A percentile compares a stretch with the other conserved stretches of the same genome.
These are phyloP conservation scores for Ceratocystis diversiconidia DNA, from an alignment of 2,329 filamentous ascomycete genomes.

Conservation along the genomic window DNA sequence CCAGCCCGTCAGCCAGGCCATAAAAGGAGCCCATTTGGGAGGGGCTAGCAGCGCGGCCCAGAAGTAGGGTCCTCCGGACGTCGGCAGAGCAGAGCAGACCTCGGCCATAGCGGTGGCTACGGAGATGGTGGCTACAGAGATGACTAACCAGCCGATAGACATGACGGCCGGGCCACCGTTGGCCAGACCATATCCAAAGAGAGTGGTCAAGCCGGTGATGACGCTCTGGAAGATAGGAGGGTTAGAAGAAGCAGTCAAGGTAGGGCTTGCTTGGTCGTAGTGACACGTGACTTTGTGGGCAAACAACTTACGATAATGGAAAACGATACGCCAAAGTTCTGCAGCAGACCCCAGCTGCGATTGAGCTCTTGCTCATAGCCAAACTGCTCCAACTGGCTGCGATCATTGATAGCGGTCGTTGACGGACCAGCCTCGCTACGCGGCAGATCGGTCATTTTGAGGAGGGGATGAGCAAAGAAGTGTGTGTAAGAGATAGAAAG, in stretches of 20 bases:
- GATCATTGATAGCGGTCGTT: slow-evolving; percentile 29
- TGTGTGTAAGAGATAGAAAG: background rate
- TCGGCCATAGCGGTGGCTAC: slow-evolving; percentile 40
- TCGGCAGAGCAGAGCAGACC: slow-evolving; percentile 45
- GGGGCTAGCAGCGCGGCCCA: slow-evolving; percentile 45
- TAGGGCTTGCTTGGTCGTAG: background rate
- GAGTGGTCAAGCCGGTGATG: slow-evolving; percentile 44
- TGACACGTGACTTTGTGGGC: background rate
- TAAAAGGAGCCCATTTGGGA: slow-evolving; percentile 18
- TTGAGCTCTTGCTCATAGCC: slow-evolving; percentile 38
- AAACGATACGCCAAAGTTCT: slow-evolving; percentile 49
- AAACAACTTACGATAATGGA: slow-evolving; percentile 39
- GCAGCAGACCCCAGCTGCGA: slow-evolving; percentile 42
- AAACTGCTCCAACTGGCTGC: slow-evolving; percentile 34
- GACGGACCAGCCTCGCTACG: slow-evolving; percentile 12
- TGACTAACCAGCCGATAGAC: slow-evolving; percentile 40
- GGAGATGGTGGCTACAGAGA: slow-evolving; percentile 34
- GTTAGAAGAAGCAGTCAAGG: background rate
- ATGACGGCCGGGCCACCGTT: slow-evolving; percentile 43
- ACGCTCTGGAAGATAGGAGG: slow-evolving; percentile 31
- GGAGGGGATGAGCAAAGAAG: background rate
- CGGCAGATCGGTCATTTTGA: slow-evolving; percentile 3
- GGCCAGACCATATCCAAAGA: slow-evolving; percentile 41
- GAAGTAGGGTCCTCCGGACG: slow-evolving; percentile 45
- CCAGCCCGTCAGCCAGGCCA: slow-evolving; percentile 27